Conservation (phyloP, 75 land plant genomes). For the Pinus albicaulis region DNA sequence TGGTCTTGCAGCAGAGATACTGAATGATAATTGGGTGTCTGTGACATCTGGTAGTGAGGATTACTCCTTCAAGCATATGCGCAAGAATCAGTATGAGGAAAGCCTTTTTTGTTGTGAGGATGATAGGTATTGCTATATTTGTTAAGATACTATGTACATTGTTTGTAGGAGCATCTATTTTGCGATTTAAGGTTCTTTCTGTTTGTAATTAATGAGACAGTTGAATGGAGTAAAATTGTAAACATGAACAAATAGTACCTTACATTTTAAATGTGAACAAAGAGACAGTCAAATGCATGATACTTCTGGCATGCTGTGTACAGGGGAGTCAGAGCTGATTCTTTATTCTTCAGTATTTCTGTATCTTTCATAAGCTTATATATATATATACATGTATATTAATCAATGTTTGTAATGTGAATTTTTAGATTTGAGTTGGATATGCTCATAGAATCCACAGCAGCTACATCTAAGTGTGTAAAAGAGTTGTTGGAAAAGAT, state of each 20-base stretch:
- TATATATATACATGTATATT: background rate
- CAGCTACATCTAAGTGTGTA: slow-evolving; percentile 58
- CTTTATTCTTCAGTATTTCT: background rate
- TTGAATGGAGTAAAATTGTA: too few relatives aligned
- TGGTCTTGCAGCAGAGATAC: slow-evolving; percentile 48
- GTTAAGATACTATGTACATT: background rate
- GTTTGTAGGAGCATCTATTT: background rate
- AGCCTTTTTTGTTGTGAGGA: slow-evolving; percentile 72
- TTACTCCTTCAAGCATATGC: slow-evolving; percentile 78
- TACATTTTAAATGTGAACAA: background rate
- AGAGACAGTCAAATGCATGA: background rate
- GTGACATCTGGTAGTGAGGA: slow-evolving; percentile 82
- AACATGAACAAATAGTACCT: too few relatives aligned
- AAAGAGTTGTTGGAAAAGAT: slow-evolving; percentile 67
- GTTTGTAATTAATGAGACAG: background rate
- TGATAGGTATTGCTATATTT: slow-evolving; percentile 45
- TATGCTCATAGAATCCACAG: slow-evolving; percentile 75
- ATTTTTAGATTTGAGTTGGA: slow-evolving; percentile 73
- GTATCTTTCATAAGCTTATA: background rate
- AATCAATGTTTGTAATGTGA: slow-evolving; percentile 4
- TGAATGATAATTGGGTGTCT: slow-evolving; percentile 75
- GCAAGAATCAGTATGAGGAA: slow-evolving; percentile 67
- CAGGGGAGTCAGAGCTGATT: background rate
- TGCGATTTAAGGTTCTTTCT: background rate
- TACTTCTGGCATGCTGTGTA: background rate